Percentiles rank a stretch among this genome's conserved stretches.
phyloP scores from a whole-genome alignment of 2,329 filamentous ascomycete genomes.

The Orbilia oligospora region DNA sequence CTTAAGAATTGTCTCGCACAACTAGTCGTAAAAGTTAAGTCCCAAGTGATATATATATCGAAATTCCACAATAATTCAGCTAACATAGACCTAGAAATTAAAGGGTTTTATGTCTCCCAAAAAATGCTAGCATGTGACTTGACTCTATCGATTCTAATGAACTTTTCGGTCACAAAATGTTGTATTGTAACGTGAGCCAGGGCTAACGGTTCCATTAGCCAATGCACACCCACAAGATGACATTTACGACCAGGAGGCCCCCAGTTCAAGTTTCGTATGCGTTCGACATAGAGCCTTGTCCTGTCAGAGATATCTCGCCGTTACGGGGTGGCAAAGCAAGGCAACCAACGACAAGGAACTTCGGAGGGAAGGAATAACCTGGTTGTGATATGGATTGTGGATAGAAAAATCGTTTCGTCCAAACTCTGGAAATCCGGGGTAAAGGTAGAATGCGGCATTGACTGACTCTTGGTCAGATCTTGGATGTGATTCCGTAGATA shows the following conservation, averaged over 20 bases:
- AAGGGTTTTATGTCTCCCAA: not conserved
- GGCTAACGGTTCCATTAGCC: not conserved
- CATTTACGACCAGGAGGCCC: not conserved
- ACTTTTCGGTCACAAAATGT: not conserved
- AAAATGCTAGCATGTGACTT: not conserved
- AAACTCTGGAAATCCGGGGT: constrained; percentile 28
- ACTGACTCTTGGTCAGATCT: not conserved
- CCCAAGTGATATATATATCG: not conserved
- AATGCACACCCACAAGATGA: not conserved
- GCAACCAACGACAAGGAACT: constrained; percentile 14
- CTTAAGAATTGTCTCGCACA: constrained; percentile 3
- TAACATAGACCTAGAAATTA: not conserved
- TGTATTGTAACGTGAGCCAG: not conserved
- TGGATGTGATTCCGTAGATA: constrained; percentile 23
- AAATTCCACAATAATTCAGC: not conserved
- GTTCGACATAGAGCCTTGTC: constrained; percentile 34
- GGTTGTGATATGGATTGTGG: constrained; percentile 10
- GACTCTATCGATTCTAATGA: not conserved
- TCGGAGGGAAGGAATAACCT: constrained; percentile 47
- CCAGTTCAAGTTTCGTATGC: constrained; percentile 12
- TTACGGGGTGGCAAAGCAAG: not conserved
- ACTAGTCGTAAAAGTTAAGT: not conserved
- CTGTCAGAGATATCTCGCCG: constrained; percentile 9
- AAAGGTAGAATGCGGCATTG: constrained; percentile 12
- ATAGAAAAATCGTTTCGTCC: constrained; percentile 30